These are phyloP conservation scores for Pseudogymnoascus verrucosus DNA, from an alignment of 2,329 filamentous ascomycete genomes.

Conservation along the genomic window DNA sequence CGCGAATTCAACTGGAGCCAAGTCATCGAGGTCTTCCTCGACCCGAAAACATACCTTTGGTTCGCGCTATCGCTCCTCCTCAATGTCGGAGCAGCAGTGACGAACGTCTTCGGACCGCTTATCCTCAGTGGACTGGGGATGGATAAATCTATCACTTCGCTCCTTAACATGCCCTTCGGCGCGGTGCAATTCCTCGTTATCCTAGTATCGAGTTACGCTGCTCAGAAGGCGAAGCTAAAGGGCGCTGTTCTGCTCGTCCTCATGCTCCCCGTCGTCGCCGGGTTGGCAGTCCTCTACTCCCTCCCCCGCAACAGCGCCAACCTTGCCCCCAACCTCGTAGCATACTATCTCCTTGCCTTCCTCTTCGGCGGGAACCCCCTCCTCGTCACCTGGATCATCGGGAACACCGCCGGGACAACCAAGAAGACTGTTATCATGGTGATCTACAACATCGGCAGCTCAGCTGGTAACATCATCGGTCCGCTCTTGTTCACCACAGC, in stretches of 20 bases:
- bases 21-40: conserved; percentile 41
- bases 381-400: conserved; percentile 60
- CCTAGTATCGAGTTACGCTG: conserved; percentile 49
- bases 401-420: conserved; percentile 59
- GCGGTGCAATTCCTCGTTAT: conserved; percentile 53
- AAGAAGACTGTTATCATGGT: conserved; percentile 60
- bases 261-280: conserved; percentile 52
- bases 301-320: conserved; percentile 38
- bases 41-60: conserved; percentile 51
- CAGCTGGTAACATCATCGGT: conserved; percentile 59
- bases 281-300: conserved; percentile 48
- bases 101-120: conserved; percentile 57
- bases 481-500: conserved; percentile 51
- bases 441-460: conserved; percentile 53
- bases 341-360: conserved; percentile 60
- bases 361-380: conserved; percentile 59
- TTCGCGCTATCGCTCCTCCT: conserved; percentile 51
- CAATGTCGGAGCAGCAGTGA: conserved; percentile 56
- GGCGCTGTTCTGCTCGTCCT: conserved; percentile 44
- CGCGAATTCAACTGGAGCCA: conserved; percentile 63
- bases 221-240: conserved; percentile 50
- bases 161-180: conserved; percentile 62
- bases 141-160: conserved; percentile 46
- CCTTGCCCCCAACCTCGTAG: conserved; percentile 44
- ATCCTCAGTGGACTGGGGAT: conserved; percentile 55